Evolutionary conservation across 768 basidiomycete genomes (phyloP).

Genomic region (Leucogyrophana mollusca): DNA sequence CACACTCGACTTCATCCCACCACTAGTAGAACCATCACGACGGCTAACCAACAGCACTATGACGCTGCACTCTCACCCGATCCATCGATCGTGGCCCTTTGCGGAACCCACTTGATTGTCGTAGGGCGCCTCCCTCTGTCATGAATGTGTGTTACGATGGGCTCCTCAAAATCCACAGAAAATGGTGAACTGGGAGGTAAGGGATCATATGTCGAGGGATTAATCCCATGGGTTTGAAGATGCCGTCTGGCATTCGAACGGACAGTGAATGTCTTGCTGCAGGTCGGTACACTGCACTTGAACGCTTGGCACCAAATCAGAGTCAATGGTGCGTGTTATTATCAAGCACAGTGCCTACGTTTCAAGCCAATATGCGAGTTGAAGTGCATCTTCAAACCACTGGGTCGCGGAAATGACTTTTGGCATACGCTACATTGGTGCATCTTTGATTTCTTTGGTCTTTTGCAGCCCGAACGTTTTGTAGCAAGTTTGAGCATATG

Average conservation of each 20-base stretch:
- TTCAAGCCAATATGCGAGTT: slow-evolving; percentile 51
- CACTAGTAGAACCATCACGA: slow-evolving; percentile 26
- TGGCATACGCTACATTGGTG: slow-evolving; percentile 44
- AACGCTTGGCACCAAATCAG: slow-evolving; percentile 14
- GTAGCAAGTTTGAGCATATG: not conserved
- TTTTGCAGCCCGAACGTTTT: not conserved
- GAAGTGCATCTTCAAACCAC: slow-evolving; percentile 52
- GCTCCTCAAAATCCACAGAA: slow-evolving; percentile 44
- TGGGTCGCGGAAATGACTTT: slow-evolving; percentile 49
- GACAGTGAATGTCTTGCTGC: slow-evolving; percentile 69
- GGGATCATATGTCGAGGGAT: slow-evolving; percentile 19
- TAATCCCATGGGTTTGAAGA: slow-evolving; percentile 69
- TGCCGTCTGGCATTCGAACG: slow-evolving; percentile 82
- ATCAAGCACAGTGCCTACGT: slow-evolving; percentile 32
- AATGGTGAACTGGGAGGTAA: slow-evolving; percentile 22
- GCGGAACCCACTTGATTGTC: slow-evolving; percentile 41
- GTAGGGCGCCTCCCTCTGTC: slow-evolving; percentile 34
- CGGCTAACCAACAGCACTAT: slow-evolving; percentile 31
- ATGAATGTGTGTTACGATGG: slow-evolving; percentile 43
- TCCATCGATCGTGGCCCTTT: slow-evolving; percentile 26
- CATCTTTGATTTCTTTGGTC: slow-evolving; percentile 45
- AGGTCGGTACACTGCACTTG: slow-evolving; percentile 57
- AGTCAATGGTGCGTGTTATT: slow-evolving; percentile 7
- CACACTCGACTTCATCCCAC: slow-evolving; percentile 32
- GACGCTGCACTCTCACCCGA: slow-evolving; percentile 17